A percentile compares a stretch with the other conserved stretches of the same genome.
phyloP scores from a whole-genome alignment of 2,329 filamentous ascomycete species.

The Talaromyces sp. region DNA sequence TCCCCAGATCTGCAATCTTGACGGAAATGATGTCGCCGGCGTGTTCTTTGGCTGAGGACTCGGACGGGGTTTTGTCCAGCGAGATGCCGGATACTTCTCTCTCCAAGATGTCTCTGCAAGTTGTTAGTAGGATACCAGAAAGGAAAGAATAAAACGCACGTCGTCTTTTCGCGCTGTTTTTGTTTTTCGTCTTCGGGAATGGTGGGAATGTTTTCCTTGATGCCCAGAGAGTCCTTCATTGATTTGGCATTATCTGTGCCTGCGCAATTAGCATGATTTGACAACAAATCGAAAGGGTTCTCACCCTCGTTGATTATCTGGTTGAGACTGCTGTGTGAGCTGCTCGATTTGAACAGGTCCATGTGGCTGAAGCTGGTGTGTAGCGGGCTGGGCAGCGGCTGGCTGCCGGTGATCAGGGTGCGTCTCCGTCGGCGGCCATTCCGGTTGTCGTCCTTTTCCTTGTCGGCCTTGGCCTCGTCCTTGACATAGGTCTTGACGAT shows the following conservation, averaged over 20 bases:
- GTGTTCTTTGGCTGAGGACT: conserved; percentile 22
- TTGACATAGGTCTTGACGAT: conserved; percentile 96
- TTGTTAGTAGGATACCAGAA: background rate
- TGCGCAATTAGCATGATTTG: conserved; percentile 42
- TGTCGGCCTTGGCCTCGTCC: conserved; percentile 56
- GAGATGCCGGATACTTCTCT: conserved; percentile 94
- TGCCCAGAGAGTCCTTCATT: conserved; percentile 51
- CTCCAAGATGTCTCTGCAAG: conserved; percentile 73
- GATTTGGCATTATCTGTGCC: conserved; percentile 49
- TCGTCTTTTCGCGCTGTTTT: conserved; percentile 84
- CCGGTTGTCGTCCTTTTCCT: conserved; percentile 76
- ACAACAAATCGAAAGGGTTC: conserved; percentile 25
- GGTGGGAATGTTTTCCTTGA: conserved; percentile 39
- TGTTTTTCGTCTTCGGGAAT: conserved; percentile 56
- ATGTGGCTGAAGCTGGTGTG: conserved; percentile 83
- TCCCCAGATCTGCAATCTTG: conserved; percentile 97
- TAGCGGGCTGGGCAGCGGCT: conserved; percentile 89
- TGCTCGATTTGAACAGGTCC: conserved; percentile 60
- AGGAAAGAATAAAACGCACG: conserved; percentile 54
- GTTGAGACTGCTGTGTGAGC: conserved; percentile 70
- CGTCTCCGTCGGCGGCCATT: conserved; percentile 85
- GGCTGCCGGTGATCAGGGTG: conserved; percentile 94
- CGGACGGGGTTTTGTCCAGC: conserved; percentile 65
- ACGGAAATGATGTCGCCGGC: conserved; percentile 80
- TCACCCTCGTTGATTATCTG: conserved; percentile 69